These are phyloP conservation scores for Entomortierella parvispora DNA, from an alignment of 192 early-diverging fungal species.

Conservation along the genomic window DNA sequence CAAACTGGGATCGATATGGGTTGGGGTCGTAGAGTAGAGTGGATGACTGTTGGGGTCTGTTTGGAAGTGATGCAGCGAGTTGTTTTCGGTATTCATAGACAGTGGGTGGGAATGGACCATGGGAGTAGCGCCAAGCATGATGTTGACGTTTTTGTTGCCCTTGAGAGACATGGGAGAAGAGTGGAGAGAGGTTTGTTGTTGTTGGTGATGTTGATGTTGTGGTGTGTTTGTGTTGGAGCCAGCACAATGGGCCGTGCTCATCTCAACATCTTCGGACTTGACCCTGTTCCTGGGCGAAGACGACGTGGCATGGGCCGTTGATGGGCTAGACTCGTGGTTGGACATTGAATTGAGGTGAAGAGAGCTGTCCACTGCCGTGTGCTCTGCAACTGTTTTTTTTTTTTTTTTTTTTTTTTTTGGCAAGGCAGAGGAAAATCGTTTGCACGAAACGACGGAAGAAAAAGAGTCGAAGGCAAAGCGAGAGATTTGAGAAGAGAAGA, in stretches of 20 bases:
- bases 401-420: neutral
- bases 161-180: conserved; percentile 16
- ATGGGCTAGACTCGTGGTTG: neutral
- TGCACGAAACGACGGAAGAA: no score
- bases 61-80: conserved; percentile 45
- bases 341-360: neutral
- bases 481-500: no score
- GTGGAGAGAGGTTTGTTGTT: conserved; percentile 18
- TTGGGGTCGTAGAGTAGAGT: conserved; percentile 3
- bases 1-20: neutral
- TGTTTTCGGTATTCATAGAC: conserved; percentile 23
- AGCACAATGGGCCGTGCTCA: conserved; percentile 13
- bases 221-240: no score
- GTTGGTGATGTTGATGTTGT: no score
- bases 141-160: conserved; percentile 25
- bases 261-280: conserved; percentile 10
- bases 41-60: conserved; percentile 8
- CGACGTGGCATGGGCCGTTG: neutral
- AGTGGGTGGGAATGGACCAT: conserved; percentile 16
- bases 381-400: no score
- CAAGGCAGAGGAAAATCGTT: neutral
- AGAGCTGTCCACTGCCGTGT: neutral
- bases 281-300: conserved; percentile 7
- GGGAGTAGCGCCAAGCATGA: conserved; percentile 31
- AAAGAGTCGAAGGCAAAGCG: no score